Percentiles rank a stretch among this genome's conserved stretches.
phyloP scores from a whole-genome alignment of 2,329 filamentous ascomycete species.

The Hymenoscyphus repandus region DNA sequence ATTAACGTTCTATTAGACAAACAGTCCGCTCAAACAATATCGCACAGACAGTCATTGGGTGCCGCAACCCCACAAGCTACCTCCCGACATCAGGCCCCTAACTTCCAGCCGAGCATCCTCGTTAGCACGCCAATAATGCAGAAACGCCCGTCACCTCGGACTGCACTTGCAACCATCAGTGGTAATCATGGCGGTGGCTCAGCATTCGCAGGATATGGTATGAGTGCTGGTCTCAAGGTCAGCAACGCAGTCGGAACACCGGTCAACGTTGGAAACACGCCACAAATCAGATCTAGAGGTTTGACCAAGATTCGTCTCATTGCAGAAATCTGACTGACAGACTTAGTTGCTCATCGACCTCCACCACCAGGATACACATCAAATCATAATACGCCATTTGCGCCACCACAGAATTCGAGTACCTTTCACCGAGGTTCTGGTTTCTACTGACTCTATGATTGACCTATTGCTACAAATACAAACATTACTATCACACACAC shows the following conservation, averaged over 20 bases:
- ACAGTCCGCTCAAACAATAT: slow-evolving; percentile 26
- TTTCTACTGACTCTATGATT: neutral
- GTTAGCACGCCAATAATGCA: slow-evolving; percentile 18
- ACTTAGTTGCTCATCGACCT: neutral
- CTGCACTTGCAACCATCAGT: slow-evolving; percentile 19
- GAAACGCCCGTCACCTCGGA: slow-evolving; percentile 17
- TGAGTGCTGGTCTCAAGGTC: slow-evolving; percentile 33
- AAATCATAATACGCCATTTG: neutral
- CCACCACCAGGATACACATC: neutral
- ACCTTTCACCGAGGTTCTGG: neutral
- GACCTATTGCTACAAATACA: neutral
- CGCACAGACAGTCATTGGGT: slow-evolving; percentile 28
- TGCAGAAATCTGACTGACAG: too few species aligned
- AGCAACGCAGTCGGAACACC: slow-evolving; percentile 23
- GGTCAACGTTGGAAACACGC: slow-evolving; percentile 12
- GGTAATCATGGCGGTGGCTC: slow-evolving; percentile 13
- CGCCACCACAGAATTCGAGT: neutral
- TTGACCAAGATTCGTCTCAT: neutral
- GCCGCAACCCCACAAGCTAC: slow-evolving; percentile 10
- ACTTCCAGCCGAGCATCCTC: slow-evolving; percentile 15
- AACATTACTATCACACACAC: neutral
- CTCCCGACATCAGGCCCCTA: slow-evolving; percentile 14
- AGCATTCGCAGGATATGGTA: slow-evolving; percentile 30
- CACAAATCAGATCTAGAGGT: slow-evolving; percentile 25
- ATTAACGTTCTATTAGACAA: slow-evolving; percentile 1